phyloP scores from a whole-genome alignment of 1,284 basidiomycete species.

The Porodaedalea pini region DNA sequence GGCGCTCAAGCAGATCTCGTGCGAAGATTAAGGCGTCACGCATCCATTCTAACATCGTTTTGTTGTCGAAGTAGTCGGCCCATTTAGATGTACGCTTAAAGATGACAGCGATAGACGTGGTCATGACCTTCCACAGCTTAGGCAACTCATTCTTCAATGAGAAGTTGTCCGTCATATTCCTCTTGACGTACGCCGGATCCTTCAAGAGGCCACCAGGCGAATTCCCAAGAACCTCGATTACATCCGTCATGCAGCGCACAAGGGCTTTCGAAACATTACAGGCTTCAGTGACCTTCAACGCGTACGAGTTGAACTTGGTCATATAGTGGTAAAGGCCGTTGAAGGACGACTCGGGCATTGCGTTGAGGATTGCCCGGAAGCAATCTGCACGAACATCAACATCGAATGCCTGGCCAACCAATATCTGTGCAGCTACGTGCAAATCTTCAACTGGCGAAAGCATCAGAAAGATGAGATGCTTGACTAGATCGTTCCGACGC shows the following conservation, averaged over 20 bases:
- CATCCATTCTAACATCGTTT: constrained; percentile 94
- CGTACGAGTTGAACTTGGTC: constrained; percentile 59
- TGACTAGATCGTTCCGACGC: constrained; percentile 46
- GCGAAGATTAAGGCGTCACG: constrained; percentile 92
- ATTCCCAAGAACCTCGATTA: constrained; percentile 83
- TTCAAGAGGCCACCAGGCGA: constrained; percentile 67
- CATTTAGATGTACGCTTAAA: constrained; percentile 81
- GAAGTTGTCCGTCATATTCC: constrained; percentile 35
- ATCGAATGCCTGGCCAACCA: constrained; percentile 80
- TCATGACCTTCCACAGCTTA: constrained; percentile 83
- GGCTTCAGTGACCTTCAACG: constrained; percentile 71
- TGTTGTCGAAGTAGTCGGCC: constrained; percentile 75
- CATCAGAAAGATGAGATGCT: constrained; percentile 62
- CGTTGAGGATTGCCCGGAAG: constrained; percentile 71
- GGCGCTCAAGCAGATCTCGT: constrained; percentile 76
- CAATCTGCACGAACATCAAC: constrained; percentile 84
- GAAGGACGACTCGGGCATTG: constrained; percentile 61
- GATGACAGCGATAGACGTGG: constrained; percentile 73
- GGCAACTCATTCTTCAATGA: constrained; percentile 53
- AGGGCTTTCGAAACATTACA: constrained; percentile 83
- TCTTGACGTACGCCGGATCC: constrained; percentile 50
- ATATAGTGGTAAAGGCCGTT: constrained; percentile 69
- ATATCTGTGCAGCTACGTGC: constrained; percentile 67
- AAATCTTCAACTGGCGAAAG: constrained; percentile 77
- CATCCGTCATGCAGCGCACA: constrained; percentile 87